Evolutionary conservation across 1,284 basidiomycete genomes (phyloP), one percentile per base, ranked within the genome.

Genomic region (Rugosomyces carneus): DNA sequence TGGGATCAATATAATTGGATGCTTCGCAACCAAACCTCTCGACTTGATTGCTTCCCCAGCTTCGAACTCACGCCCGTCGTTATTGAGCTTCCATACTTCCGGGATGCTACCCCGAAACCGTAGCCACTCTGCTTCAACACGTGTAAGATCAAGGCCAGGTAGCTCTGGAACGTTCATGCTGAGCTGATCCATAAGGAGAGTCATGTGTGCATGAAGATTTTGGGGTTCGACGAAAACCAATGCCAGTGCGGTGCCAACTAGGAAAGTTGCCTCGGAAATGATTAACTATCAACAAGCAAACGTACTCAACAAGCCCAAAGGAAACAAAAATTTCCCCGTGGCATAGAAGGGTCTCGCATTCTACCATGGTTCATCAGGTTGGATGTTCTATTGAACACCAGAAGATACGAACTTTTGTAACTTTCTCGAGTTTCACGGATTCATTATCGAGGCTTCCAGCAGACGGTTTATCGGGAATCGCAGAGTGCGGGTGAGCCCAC

Each of bases 1-100:
- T 2, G 91, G 90, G 27, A 92, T 75, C 15, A 92, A 68, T 5
- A 93, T 75, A 13, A 94, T 80, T 0, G 93, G 90, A 62, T 89
- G 75, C 42, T 84, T 68, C 18, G 89, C 89, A 38, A 65, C 66
- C 45, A 93, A 65, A 0, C 87, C 89, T 38, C 82, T 71, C 1
- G 70, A 74, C 24, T 76, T 74, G 53, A 92, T 78, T 34, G 71
- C 70, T 50, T 90, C 82, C 16, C 93, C 93, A 2, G 89, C 86
- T 50, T 81, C 76, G 56, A 95, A 95, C 62, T 93, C 91, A 43
- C 90, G 72, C 1, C 86, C 85, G 50, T 89, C 86, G 18, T 77
- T 84, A 56, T 84, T 86, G 52, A 93, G 74, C 66, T 87, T 89
- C 88, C 78, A 89, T 1, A 79, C 71, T 59, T 83, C 86, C 2